Evolutionary conservation across 2,329 filamentous ascomycete genomes (phyloP).

Genomic region (Xylariaceae sp.): DNA sequence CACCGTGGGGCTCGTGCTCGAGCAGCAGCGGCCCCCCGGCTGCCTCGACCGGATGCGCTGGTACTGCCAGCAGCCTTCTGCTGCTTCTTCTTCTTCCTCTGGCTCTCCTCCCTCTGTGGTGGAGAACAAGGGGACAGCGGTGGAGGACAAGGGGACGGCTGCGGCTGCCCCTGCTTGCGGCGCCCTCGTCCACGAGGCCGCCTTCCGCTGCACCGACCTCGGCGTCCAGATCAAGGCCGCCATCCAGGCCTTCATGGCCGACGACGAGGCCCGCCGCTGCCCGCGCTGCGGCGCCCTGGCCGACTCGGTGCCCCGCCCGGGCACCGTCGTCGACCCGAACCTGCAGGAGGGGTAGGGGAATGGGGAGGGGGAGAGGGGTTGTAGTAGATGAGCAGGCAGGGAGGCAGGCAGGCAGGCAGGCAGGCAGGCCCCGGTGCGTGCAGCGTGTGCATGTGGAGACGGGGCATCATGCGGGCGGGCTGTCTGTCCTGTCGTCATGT

Average conservation of each 20-base stretch:
- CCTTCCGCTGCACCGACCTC: slow-evolving; percentile 82
- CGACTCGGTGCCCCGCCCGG: slow-evolving; percentile 57
- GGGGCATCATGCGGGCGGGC: no score
- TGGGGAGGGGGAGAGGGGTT: no score
- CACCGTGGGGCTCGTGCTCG: slow-evolving; percentile 89
- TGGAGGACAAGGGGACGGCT: no score
- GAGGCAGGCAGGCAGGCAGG: no score
- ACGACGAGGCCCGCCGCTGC: slow-evolving; percentile 63
- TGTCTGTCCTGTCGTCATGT: no score
- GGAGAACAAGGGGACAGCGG: no score
- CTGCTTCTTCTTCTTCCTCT: no score
- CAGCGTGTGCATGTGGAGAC: no score
- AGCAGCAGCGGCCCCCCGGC: slow-evolving; percentile 67
- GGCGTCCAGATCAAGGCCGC: slow-evolving; percentile 92
- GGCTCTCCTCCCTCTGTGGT: no score
- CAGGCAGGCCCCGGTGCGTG: no score
- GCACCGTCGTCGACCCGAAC: slow-evolving; percentile 54
- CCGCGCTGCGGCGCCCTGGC: slow-evolving; percentile 68
- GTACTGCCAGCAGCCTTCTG: slow-evolving; percentile 67
- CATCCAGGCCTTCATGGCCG: slow-evolving; percentile 69
- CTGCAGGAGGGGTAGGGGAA: no score
- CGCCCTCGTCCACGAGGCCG: slow-evolving; percentile 72
- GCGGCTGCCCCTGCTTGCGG: slow-evolving; percentile 37
- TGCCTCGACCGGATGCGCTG: slow-evolving; percentile 76
- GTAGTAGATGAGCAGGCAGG: no score